Evolutionary conservation across 23 red algal species (phyloP), one percentile per base, ranked within the genome.

Genomic region (Gracilaria gracilis): DNA sequence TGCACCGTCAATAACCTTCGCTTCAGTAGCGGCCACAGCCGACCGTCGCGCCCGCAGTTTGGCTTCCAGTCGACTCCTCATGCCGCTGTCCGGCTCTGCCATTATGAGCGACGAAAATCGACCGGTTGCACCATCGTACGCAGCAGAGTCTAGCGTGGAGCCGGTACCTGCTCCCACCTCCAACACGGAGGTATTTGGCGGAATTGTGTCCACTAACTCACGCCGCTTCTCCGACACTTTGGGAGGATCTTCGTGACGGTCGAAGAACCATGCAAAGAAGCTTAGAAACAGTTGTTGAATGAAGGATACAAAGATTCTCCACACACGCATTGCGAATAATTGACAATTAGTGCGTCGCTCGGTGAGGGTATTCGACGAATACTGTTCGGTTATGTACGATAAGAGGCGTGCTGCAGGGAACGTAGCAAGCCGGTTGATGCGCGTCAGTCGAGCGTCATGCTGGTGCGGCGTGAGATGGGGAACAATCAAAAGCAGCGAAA

Each of bases 131-230:
- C 65, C 67, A 24, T 66, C 75, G 64, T 61, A 81, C 15, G 65
- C 89, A 2, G 44, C 79, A 21, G 78, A 84, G 47, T 34, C 64
- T 37, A 92, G 38, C 40, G 79, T 92, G 29, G 32, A 28, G 21
- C 89, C 89, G 8, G 89, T 83, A 0, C 89, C 75, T 0, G 79
- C 89, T 1, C 89, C 89, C 21, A 92, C 71, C 34, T 92, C 89
- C 15, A 92, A 76, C 42, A 92, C 89, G 16, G 28, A 21, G 21
- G 66, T 29, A n/a, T 77, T 54, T 15, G 55, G 42, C 33, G 77
- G 12, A 27, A 84, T 44, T 25, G 61, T 75, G 17, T 84, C 79
- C n/a, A 92, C n/a, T 17, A 92, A 23, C 24, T 74, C 79, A 14
- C 89, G 77, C 14, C 89, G 89, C 46, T 84, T 77, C 20, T 50